These are phyloP conservation scores for Dioscorea cayenensis DNA, from an alignment of 116 monocot genomes.

Conservation along the genomic window DNA sequence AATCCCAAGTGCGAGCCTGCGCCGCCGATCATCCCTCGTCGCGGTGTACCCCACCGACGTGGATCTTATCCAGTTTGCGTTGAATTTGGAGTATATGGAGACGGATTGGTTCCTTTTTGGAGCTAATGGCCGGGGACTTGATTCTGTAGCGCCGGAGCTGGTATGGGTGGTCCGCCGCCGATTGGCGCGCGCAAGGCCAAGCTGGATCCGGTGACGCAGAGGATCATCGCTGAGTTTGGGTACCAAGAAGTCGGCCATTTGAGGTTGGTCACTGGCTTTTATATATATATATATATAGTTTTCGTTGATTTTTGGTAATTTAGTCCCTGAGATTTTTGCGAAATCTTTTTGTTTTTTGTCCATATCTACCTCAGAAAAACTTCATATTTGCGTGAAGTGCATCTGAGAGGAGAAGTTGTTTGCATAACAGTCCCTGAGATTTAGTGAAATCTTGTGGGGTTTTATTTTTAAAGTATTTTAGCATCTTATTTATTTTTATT, in stretches of 20 bases:
- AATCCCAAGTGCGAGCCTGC: not conserved
- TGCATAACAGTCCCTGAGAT: too few species aligned
- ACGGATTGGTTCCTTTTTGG: constrained; percentile 43
- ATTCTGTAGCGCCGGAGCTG: constrained; percentile 26
- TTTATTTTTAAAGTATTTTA: too few species aligned
- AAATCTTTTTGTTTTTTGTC: too few species aligned
- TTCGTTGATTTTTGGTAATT: too few species aligned
- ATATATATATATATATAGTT: too few species aligned
- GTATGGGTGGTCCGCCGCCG: constrained; percentile 38
- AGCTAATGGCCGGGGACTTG: constrained; percentile 34
- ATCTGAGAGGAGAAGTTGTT: too few species aligned
- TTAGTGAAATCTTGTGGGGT: too few species aligned
- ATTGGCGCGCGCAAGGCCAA: constrained; percentile 38
- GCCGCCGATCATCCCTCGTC: not conserved
- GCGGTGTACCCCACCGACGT: constrained; percentile 16
- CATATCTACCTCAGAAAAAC: too few species aligned
- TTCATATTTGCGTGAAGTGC: too few species aligned
- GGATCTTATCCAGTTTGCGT: constrained; percentile 42
- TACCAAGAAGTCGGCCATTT: constrained; percentile 53
- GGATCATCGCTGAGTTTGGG: constrained; percentile 30
- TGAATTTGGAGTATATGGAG: constrained; percentile 52
- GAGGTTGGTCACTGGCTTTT: constrained; percentile 9
- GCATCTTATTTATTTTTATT: too few species aligned
- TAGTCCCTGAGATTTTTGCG: too few species aligned
- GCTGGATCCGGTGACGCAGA: constrained; percentile 16